phyloP scores from a whole-genome alignment of 768 basidiomycete species.

The Dacryopinax spathularia region DNA sequence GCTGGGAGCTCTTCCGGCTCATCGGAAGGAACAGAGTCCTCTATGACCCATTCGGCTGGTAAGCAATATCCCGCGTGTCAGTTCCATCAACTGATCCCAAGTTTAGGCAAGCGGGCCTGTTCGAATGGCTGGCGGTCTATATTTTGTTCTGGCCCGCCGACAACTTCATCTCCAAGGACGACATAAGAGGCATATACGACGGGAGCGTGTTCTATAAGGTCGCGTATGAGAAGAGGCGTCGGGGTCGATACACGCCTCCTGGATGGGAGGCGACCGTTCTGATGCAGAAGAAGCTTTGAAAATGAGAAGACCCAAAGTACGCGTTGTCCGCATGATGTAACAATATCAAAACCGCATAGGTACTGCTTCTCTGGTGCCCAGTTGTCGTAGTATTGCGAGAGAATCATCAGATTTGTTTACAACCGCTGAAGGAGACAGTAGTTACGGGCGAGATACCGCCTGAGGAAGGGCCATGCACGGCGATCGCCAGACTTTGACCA shows the following conservation, averaged over 20 bases:
- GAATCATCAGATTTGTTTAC: too few species aligned
- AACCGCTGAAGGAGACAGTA: too few species aligned
- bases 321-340: too few species aligned
- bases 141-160: constrained; percentile 30
- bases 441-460: too few species aligned
- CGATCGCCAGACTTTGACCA: too few species aligned
- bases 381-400: too few species aligned
- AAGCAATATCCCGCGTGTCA: background rate
- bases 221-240: background rate
- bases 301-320: too few species aligned
- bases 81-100: constrained; percentile 6
- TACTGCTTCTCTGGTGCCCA: too few species aligned
- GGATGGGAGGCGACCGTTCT: background rate
- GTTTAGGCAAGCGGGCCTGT: constrained; percentile 18
- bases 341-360: too few species aligned
- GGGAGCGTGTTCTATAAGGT: constrained; percentile 29
- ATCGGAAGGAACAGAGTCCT: constrained; percentile 19
- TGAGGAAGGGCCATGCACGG: too few species aligned
- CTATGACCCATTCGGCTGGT: constrained; percentile 24
- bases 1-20: constrained; percentile 23
- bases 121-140: constrained; percentile 30
- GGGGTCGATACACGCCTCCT: background rate
- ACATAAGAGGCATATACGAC: constrained; percentile 30
- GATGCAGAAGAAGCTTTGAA: background rate
- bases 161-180: constrained; percentile 30